These are phyloP conservation scores for Beta lomatogona DNA, from an alignment of 179 eudicot species.

Conservation along the genomic window DNA sequence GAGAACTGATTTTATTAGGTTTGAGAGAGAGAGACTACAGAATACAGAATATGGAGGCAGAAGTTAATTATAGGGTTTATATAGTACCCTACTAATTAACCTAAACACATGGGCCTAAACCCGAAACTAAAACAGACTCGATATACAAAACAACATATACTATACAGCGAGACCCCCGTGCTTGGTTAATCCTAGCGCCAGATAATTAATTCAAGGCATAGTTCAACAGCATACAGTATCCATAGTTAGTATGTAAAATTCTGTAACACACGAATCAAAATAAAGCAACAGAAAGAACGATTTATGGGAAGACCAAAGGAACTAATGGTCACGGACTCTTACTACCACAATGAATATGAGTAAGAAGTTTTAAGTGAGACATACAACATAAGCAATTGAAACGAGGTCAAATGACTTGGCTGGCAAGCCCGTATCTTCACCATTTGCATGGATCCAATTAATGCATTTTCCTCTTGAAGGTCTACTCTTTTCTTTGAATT, in stretches of 20 bases:
- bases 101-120: too few relatives aligned
- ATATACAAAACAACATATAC: too few relatives aligned
- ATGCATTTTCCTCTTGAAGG: constrained; percentile 44
- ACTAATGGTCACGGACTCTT: background rate
- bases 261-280: background rate
- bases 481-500: constrained; percentile 71
- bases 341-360: background rate
- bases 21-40: too few relatives aligned
- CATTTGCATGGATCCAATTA: constrained; percentile 91
- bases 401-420: constrained; percentile 84
- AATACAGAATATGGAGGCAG: too few relatives aligned
- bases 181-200: too few relatives aligned
- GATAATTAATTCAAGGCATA: too few relatives aligned
- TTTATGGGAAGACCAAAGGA: background rate
- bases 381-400: constrained; percentile 72
- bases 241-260: background rate
- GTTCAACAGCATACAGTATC: background rate
- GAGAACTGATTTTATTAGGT: too few relatives aligned
- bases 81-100: too few relatives aligned
- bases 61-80: too few relatives aligned
- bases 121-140: too few relatives aligned
- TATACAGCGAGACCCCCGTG: too few relatives aligned
- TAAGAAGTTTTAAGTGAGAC: constrained; percentile 11
- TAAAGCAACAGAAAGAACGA: background rate
- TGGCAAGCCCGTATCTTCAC: constrained; percentile 83